Evolutionary conservation across 208 protist genomes (phyloP), one percentile per base, ranked within the genome.

Genomic region (Balamuthia mandrillaris): DNA sequence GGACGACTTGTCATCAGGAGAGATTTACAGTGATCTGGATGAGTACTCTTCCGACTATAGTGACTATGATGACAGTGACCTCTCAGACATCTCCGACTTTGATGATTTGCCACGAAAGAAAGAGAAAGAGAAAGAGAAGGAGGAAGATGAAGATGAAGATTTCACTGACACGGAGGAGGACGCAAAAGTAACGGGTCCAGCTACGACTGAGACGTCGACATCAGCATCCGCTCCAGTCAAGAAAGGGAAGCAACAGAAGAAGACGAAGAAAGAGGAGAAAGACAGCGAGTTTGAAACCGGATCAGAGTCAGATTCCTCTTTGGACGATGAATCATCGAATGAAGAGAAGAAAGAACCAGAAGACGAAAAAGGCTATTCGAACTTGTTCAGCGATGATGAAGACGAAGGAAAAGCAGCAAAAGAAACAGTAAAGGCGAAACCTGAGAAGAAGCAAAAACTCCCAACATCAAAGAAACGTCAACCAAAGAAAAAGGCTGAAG

Each of bases 101-200:
- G 47, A 61, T 29, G 7, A 21, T 78, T 56, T 78, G 68, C 54
- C 42, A 16, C 21, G 16, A 14, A 16, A 12, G n/a, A 35, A 29
- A 24, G 16, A 29, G 29, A 24, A 6, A 60, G 75, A 82, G 41
- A 54, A 65, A 21, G n/a, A 51, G 5, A 51, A 29, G 21, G 75
- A 77, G 10, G 66, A 77, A 10, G 10, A 14, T 77, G 10, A 12
- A 14, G 66, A 77, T 14, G 86, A 86, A 44, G 82, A 82, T n/a
- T 29, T 29, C 29, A 16, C 74, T 24, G 14, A 31, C 37, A 51
- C 31, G 12, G 84, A 87, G 31, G 70, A 81, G 1, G 51, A 58
- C 10, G 66, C 27, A 27, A 70, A 66, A 12, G 41, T 77, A 7
- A 29, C 16, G 42, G 47, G n/a, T 3, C 29, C 44, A 18, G 60